These are phyloP conservation scores for Monilinia polystroma DNA, from an alignment of 2,329 filamentous ascomycete species.

Conservation along the genomic window DNA sequence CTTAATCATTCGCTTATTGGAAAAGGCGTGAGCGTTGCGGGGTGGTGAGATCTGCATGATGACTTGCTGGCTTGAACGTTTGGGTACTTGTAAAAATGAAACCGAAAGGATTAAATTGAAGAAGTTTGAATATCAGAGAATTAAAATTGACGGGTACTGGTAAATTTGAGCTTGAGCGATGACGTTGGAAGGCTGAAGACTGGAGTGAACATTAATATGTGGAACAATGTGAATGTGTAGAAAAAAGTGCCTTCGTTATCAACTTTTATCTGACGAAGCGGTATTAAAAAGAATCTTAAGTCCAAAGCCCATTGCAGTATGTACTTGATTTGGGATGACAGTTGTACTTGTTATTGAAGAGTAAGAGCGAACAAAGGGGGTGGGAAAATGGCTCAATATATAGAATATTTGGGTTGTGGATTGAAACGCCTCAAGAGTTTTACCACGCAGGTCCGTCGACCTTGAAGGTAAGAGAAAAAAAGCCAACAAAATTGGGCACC, in stretches of 20 bases:
- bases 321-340: not conserved
- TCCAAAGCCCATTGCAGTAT: constrained; percentile 21
- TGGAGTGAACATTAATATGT: constrained; percentile 22
- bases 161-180: constrained; percentile 1
- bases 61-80: constrained; percentile 10
- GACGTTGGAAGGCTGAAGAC: constrained; percentile 14
- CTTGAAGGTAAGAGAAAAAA: constrained; percentile 10
- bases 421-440: constrained; percentile 20
- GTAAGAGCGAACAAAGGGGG: not conserved
- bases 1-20: constrained; percentile 21
- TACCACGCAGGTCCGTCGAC: constrained; percentile 16
- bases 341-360: not conserved
- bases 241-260: constrained; percentile 22
- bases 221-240: constrained; percentile 21
- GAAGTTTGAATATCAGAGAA: not conserved
- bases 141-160: not conserved
- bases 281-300: constrained; percentile 5
- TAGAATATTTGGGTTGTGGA: constrained; percentile 5
- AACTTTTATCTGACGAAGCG: constrained; percentile 19
- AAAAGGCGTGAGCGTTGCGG: constrained; percentile 20
- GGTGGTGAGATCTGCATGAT: constrained; percentile 24
- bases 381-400: constrained; percentile 24
- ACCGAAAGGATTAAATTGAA: not conserved
- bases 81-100: not conserved
- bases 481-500: constrained; percentile 16